Evolutionary conservation across 495 filamentous ascomycete species (phyloP).

Genomic region (Oleoguttula mirabilis): DNA sequence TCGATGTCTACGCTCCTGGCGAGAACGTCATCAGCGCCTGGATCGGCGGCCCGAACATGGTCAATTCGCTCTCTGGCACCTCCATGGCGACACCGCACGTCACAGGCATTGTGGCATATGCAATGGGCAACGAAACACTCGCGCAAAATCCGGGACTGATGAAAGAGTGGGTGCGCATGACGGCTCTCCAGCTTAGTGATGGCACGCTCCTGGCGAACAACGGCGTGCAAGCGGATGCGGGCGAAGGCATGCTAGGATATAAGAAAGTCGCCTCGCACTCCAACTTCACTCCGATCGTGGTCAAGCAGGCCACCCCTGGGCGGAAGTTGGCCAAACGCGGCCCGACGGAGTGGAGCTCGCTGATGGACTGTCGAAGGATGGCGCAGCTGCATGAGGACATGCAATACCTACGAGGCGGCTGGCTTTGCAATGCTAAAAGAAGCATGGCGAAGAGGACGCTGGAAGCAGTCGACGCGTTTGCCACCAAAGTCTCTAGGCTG

Average conservation of each 20-base stretch:
- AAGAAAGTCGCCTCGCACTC: neutral
- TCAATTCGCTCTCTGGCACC: constrained; percentile 30
- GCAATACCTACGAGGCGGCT: neutral
- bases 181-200: constrained; percentile 16
- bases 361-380: neutral
- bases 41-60: constrained; percentile 24
- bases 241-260: constrained; percentile 9
- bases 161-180: constrained; percentile 30
- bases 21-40: constrained; percentile 30
- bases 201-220: constrained; percentile 27
- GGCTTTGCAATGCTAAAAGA: neutral
- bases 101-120: constrained; percentile 39
- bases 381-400: neutral
- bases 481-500: too few relatives aligned
- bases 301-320: too few relatives aligned
- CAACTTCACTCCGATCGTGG: too few relatives aligned
- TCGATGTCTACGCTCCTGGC: constrained; percentile 36
- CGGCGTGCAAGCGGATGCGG: constrained; percentile 14
- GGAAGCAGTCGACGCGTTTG: too few relatives aligned
- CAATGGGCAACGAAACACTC: constrained; percentile 30
- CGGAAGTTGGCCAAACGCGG: too few relatives aligned
- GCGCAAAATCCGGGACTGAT: constrained; percentile 29
- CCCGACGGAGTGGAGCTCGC: too few relatives aligned
- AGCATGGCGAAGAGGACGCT: too few relatives aligned
- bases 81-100: constrained; percentile 39